Conservation (phyloP, 2,329 filamentous ascomycete species). For the Metarhizium humberi region DNA sequence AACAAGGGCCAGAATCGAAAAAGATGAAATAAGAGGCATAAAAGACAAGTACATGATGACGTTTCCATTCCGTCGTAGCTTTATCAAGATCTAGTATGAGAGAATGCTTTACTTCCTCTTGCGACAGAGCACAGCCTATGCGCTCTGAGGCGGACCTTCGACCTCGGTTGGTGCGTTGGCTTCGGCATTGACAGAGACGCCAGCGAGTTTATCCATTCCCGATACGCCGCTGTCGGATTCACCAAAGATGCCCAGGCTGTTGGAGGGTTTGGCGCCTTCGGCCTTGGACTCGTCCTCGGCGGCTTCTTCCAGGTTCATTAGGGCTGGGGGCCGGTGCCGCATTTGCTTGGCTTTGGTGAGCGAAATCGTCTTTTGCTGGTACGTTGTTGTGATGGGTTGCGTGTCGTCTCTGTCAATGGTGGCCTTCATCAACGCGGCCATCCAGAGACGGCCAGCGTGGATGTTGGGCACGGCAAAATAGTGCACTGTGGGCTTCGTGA, state of each 20-base stretch:
- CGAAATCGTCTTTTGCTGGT: conserved; percentile 94
- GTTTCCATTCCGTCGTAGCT: neutral
- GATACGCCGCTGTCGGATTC: conserved; percentile 34
- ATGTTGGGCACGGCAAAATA: conserved; percentile 95
- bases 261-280: conserved; percentile 15
- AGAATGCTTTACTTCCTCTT: neutral
- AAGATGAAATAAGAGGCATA: neutral
- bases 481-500: conserved; percentile 94
- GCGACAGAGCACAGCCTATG: conserved; percentile 16
- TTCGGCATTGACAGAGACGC: conserved; percentile 10
- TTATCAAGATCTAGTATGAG: neutral
- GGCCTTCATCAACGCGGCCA: conserved; percentile 97
- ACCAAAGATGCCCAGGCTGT: conserved; percentile 33
- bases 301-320: conserved; percentile 59
- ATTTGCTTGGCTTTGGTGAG: conserved; percentile 79
- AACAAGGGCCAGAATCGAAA: neutral
- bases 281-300: conserved; percentile 19
- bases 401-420: conserved; percentile 89
- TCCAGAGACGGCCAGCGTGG: conserved; percentile 85
- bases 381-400: conserved; percentile 76
- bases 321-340: conserved; percentile 79
- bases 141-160: conserved; percentile 14
- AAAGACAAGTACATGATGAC: neutral
- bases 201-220: conserved; percentile 29
- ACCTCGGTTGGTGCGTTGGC: neutral